phyloP scores from a whole-genome alignment of 768 basidiomycete species.

The Ramaria rubella region DNA sequence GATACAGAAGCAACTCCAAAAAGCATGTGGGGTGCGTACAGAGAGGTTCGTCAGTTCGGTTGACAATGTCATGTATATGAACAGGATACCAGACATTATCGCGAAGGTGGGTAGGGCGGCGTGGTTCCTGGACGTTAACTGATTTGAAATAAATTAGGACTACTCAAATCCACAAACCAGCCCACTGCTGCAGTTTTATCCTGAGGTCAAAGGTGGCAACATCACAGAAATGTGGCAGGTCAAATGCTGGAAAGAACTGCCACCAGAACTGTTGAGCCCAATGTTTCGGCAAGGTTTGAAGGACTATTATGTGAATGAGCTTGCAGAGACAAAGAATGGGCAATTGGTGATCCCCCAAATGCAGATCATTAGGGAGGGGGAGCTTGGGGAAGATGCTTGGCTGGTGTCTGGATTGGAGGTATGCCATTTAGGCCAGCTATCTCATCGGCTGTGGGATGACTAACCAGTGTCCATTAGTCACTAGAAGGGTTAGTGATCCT shows the following conservation, averaged over 20 bases:
- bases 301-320: slow-evolving; percentile 17
- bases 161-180: not conserved
- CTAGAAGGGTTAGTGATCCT: not conserved
- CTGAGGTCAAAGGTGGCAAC: not conserved
- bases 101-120: not conserved
- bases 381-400: not conserved
- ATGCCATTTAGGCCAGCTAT: not conserved
- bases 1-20: not conserved
- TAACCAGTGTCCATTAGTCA: not conserved
- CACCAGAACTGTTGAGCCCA: slow-evolving; percentile 11
- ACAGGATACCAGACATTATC: not conserved
- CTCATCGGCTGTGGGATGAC: not conserved
- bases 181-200: not conserved
- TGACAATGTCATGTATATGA: not conserved
- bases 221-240: not conserved
- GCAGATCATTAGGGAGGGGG: not conserved
- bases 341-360: slow-evolving; percentile 1
- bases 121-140: not conserved
- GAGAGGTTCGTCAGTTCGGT: not conserved
- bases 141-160: not conserved
- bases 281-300: slow-evolving; percentile 9
- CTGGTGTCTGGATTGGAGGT: not conserved
- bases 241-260: not conserved
- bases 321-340: slow-evolving; percentile 7
- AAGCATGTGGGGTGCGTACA: not conserved